Evolutionary conservation across 2,329 filamentous ascomycete species (phyloP).

Genomic region (Lasiodiplodia sp.): DNA sequence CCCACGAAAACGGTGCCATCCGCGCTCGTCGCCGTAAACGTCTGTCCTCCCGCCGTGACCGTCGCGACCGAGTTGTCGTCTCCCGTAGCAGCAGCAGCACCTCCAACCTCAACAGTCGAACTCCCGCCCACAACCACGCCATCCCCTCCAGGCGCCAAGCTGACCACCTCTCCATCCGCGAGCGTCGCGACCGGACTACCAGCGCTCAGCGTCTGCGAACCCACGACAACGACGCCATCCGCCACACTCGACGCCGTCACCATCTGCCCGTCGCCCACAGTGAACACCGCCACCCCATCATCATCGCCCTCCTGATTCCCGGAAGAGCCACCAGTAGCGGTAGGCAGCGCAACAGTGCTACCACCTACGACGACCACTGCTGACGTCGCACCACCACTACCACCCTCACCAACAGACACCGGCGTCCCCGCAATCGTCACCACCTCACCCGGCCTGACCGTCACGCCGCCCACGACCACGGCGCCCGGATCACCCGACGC

Average conservation of each 20-base stretch:
- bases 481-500: not conserved
- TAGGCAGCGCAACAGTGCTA: not conserved
- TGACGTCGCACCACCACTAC: not conserved
- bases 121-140: not conserved
- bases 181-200: conserved; percentile 1
- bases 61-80: not conserved
- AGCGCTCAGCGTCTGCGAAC: not conserved
- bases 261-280: not conserved
- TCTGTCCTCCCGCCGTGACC: not conserved
- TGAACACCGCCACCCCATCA: not conserved
- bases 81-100: not conserved
- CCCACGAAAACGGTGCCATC: conserved; percentile 10
- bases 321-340: not conserved
- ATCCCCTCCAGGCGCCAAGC: not conserved
- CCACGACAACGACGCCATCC: not conserved
- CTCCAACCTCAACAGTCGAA: not conserved
- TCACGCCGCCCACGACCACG: not conserved
- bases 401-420: not conserved
- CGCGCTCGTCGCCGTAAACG: conserved; percentile 3
- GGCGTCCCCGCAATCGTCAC: not conserved
- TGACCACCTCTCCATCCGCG: conserved; percentile 2
- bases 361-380: not conserved
- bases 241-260: not conserved
- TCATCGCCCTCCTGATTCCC: not conserved
- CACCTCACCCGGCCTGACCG: not conserved